These are phyloP conservation scores for Aspergillus alliaceus DNA, from an alignment of 2,329 filamentous ascomycete species.

Conservation along the genomic window DNA sequence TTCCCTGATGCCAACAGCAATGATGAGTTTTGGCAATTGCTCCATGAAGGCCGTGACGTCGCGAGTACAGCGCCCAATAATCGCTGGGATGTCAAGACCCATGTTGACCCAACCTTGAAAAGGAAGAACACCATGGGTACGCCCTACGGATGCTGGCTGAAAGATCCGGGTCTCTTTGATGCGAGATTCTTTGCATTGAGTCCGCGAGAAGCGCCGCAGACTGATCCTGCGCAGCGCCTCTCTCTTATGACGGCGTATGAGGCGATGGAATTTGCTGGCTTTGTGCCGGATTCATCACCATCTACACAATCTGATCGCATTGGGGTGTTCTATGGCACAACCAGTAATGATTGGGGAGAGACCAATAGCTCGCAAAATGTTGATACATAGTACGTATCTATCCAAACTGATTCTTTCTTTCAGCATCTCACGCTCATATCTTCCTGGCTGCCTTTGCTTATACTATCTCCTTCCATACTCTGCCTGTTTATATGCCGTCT, in stretches of 20 bases:
- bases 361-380: slow-evolving; percentile 72
- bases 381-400: slow-evolving; percentile 59
- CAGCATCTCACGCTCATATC: too few species aligned
- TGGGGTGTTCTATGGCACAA: slow-evolving; percentile 73
- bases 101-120: slow-evolving; percentile 71
- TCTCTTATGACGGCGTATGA: slow-evolving; percentile 77
- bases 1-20: slow-evolving; percentile 72
- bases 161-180: slow-evolving; percentile 75
- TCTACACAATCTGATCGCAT: slow-evolving; percentile 65
- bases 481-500: too few species aligned
- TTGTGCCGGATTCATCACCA: slow-evolving; percentile 69
- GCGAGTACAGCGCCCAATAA: slow-evolving; percentile 62
- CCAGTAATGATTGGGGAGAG: slow-evolving; percentile 75
- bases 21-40: slow-evolving; percentile 72
- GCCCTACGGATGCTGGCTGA: slow-evolving; percentile 73
- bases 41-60: slow-evolving; percentile 73
- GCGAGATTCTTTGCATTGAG: slow-evolving; percentile 89
- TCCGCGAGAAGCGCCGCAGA: slow-evolving; percentile 74
- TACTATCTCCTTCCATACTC: too few species aligned
- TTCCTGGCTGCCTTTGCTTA: slow-evolving; percentile 15
- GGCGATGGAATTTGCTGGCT: slow-evolving; percentile 77
- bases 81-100: slow-evolving; percentile 71
- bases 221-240: slow-evolving; percentile 77
- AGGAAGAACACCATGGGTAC: slow-evolving; percentile 74
- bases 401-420: not conserved